These are phyloP conservation scores for Lepiota subincarnata DNA, from an alignment of 768 basidiomycete genomes.

Conservation along the genomic window DNA sequence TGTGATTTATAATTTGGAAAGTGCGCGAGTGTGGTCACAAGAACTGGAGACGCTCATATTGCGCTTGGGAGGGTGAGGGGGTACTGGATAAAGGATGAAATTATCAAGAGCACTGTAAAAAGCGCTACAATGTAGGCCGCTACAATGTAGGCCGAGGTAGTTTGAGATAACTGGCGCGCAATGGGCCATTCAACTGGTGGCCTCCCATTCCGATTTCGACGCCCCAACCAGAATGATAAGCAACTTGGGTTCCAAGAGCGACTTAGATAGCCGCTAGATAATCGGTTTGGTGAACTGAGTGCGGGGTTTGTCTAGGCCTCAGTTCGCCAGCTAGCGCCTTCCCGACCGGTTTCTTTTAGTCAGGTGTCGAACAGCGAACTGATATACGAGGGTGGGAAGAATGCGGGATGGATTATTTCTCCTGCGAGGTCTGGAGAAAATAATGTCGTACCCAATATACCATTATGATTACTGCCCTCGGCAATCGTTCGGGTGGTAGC, in stretches of 20 bases:
- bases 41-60: background rate
- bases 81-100: background rate
- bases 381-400: background rate
- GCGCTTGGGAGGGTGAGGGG: background rate
- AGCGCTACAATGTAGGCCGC: background rate
- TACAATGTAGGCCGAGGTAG: background rate
- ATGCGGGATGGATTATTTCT: background rate
- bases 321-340: background rate
- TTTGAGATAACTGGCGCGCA: background rate
- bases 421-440: background rate
- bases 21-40: background rate
- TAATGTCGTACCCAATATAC: background rate
- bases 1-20: background rate
- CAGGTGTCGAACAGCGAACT: background rate
- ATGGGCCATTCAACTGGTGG: too few species aligned
- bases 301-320: background rate
- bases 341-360: background rate
- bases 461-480: background rate
- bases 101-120: background rate
- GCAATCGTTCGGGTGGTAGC: background rate
- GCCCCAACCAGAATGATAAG: conserved; percentile 6
- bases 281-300: background rate
- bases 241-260: background rate
- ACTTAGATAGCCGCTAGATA: background rate
- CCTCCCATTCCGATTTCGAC: background rate